phyloP scores from a whole-genome alignment of 805 yeast genomes.

The Ogataea pini region DNA sequence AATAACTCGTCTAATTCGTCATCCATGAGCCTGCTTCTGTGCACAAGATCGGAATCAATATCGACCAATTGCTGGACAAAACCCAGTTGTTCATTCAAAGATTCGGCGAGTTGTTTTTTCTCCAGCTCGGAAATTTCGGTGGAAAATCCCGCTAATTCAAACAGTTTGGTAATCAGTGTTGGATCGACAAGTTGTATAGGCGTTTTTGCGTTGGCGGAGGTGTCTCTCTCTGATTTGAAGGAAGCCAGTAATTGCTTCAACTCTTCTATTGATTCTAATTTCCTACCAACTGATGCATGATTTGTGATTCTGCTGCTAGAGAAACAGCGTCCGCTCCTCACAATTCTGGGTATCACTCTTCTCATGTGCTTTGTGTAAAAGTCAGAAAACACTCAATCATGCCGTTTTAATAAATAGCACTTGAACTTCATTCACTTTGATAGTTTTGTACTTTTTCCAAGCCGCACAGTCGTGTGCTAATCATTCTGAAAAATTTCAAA shows the following conservation, averaged over 20 bases:
- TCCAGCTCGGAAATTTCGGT: conserved; percentile 30
- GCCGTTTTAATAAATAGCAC: no score
- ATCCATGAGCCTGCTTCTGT: conserved; percentile 30
- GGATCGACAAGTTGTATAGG: conserved; percentile 13
- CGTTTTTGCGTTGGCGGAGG: conserved; percentile 7
- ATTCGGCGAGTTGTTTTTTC: conserved; percentile 33
- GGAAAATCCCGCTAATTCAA: conserved; percentile 52
- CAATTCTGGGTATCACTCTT: no score
- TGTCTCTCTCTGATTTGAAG: no score
- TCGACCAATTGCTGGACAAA: conserved; percentile 49
- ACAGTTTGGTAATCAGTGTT: conserved; percentile 33
- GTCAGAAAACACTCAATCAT: no score
- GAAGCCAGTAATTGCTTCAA: conserved; percentile 28
- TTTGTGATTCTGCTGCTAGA: no score
- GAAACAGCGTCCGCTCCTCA: no score
- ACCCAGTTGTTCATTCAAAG: conserved; percentile 49
- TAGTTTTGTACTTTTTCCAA: not conserved
- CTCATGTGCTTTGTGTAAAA: no score
- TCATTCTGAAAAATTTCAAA: conserved; percentile 12
- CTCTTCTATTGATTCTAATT: conserved; percentile 11
- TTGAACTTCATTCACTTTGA: no score
- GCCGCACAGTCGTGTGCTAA: conserved; percentile 12
- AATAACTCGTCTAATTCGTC: conserved; percentile 28
- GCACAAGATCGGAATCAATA: conserved; percentile 25
- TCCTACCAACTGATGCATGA: not conserved